phyloP scores from a whole-genome alignment of 2,329 filamentous ascomycete species.

The Phialophora tarda region DNA sequence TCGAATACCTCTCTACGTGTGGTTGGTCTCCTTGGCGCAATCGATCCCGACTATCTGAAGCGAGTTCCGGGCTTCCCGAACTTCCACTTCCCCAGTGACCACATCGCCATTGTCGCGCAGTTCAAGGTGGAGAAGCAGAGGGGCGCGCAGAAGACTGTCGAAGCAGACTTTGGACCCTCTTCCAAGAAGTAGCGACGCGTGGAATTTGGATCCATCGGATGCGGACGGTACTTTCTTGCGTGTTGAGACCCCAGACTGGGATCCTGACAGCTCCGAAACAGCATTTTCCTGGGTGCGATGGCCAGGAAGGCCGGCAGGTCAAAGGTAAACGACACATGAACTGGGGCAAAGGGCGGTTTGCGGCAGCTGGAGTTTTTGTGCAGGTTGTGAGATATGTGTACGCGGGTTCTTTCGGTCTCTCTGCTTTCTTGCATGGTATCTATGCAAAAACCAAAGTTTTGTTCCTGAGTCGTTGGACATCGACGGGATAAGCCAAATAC shows the following conservation, averaged over 20 bases:
- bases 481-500: conserved; percentile 2
- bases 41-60: conserved; percentile 83
- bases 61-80: conserved; percentile 90
- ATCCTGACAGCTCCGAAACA: neutral
- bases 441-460: conserved; percentile 2
- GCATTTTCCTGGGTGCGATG: neutral
- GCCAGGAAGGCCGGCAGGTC: neutral
- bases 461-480: conserved; percentile 8
- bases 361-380: conserved; percentile 2
- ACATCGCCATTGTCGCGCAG: conserved; percentile 86
- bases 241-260: neutral
- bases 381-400: conserved; percentile 7
- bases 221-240: neutral
- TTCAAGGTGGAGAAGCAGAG: conserved; percentile 88
- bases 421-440: conserved; percentile 5
- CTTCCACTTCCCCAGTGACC: conserved; percentile 92
- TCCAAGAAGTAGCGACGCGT: conserved; percentile 31
- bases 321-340: conserved; percentile 4
- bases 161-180: conserved; percentile 65
- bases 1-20: conserved; percentile 88
- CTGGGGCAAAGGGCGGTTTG: neutral
- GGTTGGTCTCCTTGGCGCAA: conserved; percentile 80
- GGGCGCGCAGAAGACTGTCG: conserved; percentile 70
- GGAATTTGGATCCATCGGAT: conserved; percentile 6
- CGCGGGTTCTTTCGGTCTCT: conserved; percentile 5